phyloP scores from a whole-genome alignment of 345 rosid genomes.

The Ceriops zippeliana region DNA sequence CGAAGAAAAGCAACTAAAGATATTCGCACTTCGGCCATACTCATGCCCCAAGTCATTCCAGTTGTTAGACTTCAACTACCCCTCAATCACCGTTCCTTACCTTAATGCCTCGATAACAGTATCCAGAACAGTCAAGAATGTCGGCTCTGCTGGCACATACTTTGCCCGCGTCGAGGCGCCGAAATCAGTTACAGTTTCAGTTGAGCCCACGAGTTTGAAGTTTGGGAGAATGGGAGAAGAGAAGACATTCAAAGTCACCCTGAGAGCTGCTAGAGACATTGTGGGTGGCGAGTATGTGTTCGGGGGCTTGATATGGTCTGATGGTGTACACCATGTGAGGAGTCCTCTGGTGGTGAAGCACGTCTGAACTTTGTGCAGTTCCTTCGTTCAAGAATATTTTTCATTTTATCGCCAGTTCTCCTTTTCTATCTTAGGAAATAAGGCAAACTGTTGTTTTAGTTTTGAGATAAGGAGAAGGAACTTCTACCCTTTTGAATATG shows the following conservation, averaged over 20 bases:
- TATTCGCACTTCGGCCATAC: conserved; percentile 22
- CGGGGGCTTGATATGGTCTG: conserved; percentile 47
- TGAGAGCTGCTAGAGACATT: conserved; percentile 3
- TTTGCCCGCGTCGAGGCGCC: conserved; percentile 26
- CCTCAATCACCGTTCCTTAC: conserved; percentile 40
- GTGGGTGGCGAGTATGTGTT: conserved; percentile 18
- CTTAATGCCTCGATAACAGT: conserved; percentile 20
- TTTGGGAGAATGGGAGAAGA: conserved; percentile 35
- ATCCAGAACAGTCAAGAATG: conserved; percentile 41
- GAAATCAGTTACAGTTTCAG: conserved; percentile 21
- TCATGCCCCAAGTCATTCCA: conserved; percentile 26
- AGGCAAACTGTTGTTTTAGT: too few species aligned
- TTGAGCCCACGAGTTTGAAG: conserved; percentile 31
- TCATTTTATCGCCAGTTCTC: too few species aligned
- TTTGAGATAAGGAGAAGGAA: too few species aligned
- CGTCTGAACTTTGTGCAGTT: not conserved
- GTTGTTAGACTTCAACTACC: conserved; percentile 43
- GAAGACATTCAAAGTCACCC: conserved; percentile 35
- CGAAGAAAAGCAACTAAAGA: conserved; percentile 7
- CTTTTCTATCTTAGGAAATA: too few species aligned
- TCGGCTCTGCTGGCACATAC: conserved; percentile 42
- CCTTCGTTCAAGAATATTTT: too few species aligned
- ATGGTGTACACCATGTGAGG: conserved; percentile 46
- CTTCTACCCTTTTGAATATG: too few species aligned
- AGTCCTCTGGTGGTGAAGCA: conserved; percentile 32